These are phyloP conservation scores for Geosiphon pyriformis DNA, from an alignment of 192 early-diverging fungal species.

Conservation along the genomic window DNA sequence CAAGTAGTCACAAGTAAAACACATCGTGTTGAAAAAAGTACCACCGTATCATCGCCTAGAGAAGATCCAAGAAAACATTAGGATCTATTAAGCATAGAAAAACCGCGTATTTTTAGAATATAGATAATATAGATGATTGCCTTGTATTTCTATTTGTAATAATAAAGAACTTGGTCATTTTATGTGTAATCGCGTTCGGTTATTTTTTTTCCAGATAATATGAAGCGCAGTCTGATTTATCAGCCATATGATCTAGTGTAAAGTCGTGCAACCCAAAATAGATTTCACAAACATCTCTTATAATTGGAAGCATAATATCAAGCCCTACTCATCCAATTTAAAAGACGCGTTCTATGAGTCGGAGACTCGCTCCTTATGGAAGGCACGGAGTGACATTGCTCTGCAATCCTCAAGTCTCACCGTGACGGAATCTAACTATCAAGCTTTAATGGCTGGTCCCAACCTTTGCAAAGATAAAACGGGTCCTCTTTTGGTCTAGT, in stretches of 20 bases:
- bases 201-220: too few relatives aligned
- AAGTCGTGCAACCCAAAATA: background rate
- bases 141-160: background rate
- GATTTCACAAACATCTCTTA: too few relatives aligned
- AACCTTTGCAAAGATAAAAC: background rate
- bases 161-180: too few relatives aligned
- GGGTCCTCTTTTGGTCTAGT: constrained; percentile 17
- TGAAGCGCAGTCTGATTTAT: too few relatives aligned
- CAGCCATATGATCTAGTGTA: too few relatives aligned
- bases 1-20: background rate
- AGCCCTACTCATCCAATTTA: too few relatives aligned
- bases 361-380: too few relatives aligned
- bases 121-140: background rate
- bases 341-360: too few relatives aligned
- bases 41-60: background rate
- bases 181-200: too few relatives aligned
- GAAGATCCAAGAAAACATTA: background rate
- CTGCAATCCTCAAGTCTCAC: too few relatives aligned
- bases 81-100: background rate
- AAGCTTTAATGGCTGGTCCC: background rate
- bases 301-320: too few relatives aligned
- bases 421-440: background rate
- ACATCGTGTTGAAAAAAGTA: background rate
- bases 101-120: background rate
- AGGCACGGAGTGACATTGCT: too few relatives aligned